Percentiles rank a stretch among this genome's conserved stretches.
These are phyloP conservation scores for Mycogone perniciosa DNA, from an alignment of 2,329 filamentous ascomycete species.

Conservation along the genomic window DNA sequence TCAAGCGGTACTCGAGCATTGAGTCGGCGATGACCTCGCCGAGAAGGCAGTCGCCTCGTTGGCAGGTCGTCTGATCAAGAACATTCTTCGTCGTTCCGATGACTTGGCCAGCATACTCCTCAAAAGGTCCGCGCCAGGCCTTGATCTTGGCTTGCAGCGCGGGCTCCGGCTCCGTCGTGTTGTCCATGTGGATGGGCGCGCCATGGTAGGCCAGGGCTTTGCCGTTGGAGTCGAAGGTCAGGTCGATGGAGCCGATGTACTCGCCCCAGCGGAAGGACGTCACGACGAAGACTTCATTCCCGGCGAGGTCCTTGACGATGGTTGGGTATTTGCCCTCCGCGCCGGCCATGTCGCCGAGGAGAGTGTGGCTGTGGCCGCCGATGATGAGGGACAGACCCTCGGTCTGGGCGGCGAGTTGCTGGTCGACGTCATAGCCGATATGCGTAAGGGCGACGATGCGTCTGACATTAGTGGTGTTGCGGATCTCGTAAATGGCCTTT, in stretches of 20 bases:
- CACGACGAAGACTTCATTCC: slow-evolving; percentile 62
- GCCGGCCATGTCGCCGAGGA: slow-evolving; percentile 52
- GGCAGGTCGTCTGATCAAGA: slow-evolving; percentile 55
- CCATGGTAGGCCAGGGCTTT: slow-evolving; percentile 58
- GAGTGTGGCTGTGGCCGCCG: slow-evolving; percentile 55
- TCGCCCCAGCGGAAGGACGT: slow-evolving; percentile 64
- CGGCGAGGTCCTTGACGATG: slow-evolving; percentile 52
- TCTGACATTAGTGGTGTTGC: slow-evolving; percentile 53
- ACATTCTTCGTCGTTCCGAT: slow-evolving; percentile 48
- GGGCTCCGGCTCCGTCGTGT: slow-evolving; percentile 51
- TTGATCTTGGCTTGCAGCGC: slow-evolving; percentile 52
- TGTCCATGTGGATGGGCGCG: slow-evolving; percentile 58
- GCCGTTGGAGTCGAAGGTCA: slow-evolving; percentile 55
- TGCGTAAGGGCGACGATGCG: slow-evolving; percentile 62
- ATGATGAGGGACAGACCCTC: slow-evolving; percentile 63
- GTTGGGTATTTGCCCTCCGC: slow-evolving; percentile 58
- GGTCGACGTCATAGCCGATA: slow-evolving; percentile 59
- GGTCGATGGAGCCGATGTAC: slow-evolving; percentile 61
- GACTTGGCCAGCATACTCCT: slow-evolving; percentile 51
- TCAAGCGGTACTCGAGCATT: slow-evolving; percentile 54
- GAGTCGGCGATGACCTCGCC: slow-evolving; percentile 52
- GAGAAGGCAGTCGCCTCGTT: slow-evolving; percentile 50
- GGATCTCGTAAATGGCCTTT: slow-evolving; percentile 55
- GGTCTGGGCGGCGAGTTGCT: slow-evolving; percentile 52
- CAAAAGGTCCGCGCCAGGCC: slow-evolving; percentile 54